Evolutionary conservation across 768 basidiomycete species (phyloP).

Genomic region (Russula abietina): DNA sequence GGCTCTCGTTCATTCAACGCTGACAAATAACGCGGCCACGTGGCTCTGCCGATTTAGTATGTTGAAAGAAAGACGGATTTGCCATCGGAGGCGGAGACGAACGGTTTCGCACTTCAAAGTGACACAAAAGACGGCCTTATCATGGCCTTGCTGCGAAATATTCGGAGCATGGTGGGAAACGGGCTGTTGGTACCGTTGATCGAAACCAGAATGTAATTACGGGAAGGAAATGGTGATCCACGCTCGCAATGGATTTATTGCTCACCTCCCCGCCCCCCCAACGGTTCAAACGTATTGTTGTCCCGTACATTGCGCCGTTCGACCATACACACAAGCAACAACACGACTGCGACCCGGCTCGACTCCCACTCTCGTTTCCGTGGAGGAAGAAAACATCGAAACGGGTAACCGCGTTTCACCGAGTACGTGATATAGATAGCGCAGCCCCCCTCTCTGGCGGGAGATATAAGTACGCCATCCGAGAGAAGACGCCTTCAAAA

Average conservation of each 20-base stretch:
- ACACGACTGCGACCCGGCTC: conserved; percentile 14
- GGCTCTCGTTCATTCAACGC: conserved; percentile 1
- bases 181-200: conserved; percentile 20
- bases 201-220: conserved; percentile 21
- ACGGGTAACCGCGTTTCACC: conserved; percentile 14
- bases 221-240: conserved; percentile 7
- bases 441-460: conserved; percentile 16
- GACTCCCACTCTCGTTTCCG: conserved; percentile 4
- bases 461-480: conserved; percentile 4
- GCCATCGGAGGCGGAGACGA: conserved; percentile 21
- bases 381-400: conserved; percentile 9
- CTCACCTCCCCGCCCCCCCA: background rate
- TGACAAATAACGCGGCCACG: conserved; percentile 15
- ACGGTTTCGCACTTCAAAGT: conserved; percentile 12
- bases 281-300: conserved; percentile 1
- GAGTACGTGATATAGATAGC: conserved; percentile 22
- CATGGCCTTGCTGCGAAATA: conserved; percentile 12
- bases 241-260: conserved; percentile 12
- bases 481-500: conserved; percentile 13
- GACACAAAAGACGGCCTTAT: conserved; percentile 23
- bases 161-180: conserved; percentile 15
- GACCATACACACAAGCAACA: conserved; percentile 4
- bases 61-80: conserved; percentile 11
- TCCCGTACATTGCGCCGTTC: conserved; percentile 7
- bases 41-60: conserved; percentile 24